Conservation (phyloP, 441 rosid genomes). For the Geranium incanum region DNA sequence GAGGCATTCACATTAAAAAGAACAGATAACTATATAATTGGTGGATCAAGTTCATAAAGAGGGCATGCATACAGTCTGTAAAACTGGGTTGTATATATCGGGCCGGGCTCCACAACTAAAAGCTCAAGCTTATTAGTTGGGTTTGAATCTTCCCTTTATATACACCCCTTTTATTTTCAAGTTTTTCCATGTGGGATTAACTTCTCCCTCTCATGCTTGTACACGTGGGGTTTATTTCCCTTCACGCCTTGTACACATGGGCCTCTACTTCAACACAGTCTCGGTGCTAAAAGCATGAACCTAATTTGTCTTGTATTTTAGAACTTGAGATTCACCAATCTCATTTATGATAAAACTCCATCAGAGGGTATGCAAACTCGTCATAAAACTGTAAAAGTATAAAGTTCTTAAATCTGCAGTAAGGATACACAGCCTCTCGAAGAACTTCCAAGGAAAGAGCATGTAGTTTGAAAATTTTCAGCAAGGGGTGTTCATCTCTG, state of each 20-base stretch:
- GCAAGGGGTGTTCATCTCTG: constrained; percentile 47
- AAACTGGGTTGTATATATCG: no score
- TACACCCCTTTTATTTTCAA: no score
- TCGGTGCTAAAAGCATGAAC: neutral
- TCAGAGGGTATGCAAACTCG: neutral
- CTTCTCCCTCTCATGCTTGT: no score
- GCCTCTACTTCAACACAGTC: neutral
- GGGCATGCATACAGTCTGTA: neutral
- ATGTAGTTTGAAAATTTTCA: constrained; percentile 50
- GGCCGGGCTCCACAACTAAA: no score
- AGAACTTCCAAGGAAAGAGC: constrained; percentile 60
- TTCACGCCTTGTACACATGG: no score
- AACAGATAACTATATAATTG: constrained; percentile 7
- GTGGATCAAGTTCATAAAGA: constrained; percentile 9
- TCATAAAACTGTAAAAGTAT: neutral
- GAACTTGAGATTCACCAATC: constrained; percentile 11
- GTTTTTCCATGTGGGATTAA: no score
- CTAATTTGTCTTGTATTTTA: neutral
- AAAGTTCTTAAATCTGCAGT: constrained; percentile 8
- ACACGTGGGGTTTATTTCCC: no score
- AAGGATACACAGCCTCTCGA: constrained; percentile 81
- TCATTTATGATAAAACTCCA: constrained; percentile 10
- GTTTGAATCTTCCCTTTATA: no score
- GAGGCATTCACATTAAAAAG: neutral
- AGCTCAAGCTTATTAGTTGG: no score